Conservation (phyloP, 169 alveolate genomes). For the Plasmodium blacklocki region DNA sequence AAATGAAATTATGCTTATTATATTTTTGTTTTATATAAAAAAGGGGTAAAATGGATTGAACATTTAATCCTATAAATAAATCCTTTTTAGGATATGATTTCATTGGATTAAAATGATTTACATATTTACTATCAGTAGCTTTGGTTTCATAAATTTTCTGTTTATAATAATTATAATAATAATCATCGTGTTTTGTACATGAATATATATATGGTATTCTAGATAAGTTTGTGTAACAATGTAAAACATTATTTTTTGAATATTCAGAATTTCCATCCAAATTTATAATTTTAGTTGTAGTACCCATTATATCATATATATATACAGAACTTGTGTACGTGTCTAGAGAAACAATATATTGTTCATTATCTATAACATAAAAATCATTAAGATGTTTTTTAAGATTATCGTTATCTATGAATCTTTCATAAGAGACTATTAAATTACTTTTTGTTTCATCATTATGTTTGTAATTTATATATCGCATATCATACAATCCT, state of each 20-base stretch:
- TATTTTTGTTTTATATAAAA: slow-evolving; percentile 71
- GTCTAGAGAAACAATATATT: slow-evolving; percentile 70
- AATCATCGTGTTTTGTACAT: slow-evolving; percentile 28
- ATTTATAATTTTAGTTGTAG: slow-evolving; percentile 32
- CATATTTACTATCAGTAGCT: slow-evolving; percentile 45
- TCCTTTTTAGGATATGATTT: slow-evolving; percentile 68
- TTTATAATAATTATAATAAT: slow-evolving; percentile 64
- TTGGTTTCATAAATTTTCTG: slow-evolving; percentile 54
- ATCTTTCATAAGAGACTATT: slow-evolving; percentile 56
- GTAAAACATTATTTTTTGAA: slow-evolving; percentile 31
- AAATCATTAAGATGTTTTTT: slow-evolving; percentile 75
- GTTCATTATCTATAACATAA: slow-evolving; percentile 76
- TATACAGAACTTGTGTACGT: slow-evolving; percentile 70
- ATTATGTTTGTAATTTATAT: slow-evolving; percentile 42
- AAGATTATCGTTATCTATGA: slow-evolving; percentile 73
- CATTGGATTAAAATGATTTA: slow-evolving; percentile 62
- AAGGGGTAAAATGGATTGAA: slow-evolving; percentile 75
- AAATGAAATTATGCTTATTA: slow-evolving; percentile 71
- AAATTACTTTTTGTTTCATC: slow-evolving; percentile 61
- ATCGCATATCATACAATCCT: slow-evolving; percentile 74
- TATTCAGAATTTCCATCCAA: slow-evolving; percentile 52
- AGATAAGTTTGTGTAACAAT: slow-evolving; percentile 60
- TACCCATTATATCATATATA: slow-evolving; percentile 64
- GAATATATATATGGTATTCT: slow-evolving; percentile 70
- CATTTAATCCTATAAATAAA: slow-evolving; percentile 72